Evolutionary conservation across 768 basidiomycete species (phyloP), one percentile per base, ranked within the genome.

Genomic region (Russula brevipes): DNA sequence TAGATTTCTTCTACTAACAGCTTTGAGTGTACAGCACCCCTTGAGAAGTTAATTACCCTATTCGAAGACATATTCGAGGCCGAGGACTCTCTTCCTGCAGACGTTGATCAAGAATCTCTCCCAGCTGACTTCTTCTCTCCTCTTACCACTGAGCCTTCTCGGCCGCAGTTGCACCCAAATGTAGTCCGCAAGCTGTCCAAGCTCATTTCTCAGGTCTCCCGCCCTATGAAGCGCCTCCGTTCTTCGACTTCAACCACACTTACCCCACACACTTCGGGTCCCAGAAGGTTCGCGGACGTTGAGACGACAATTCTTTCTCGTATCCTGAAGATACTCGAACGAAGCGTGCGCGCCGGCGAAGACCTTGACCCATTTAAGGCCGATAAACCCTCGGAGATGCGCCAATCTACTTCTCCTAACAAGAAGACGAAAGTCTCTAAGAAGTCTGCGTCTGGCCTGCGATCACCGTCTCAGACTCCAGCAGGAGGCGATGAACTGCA

Each of bases 1-100:
- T 1, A 17, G 8, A n/a, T 5, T 47, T 4, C 50, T 14, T 39
- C 44, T 33, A 61, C 57, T 51, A 31, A 38, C 24, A 49, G 61
- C 24, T 14, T 57, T 33, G 11, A 33, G 7, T 30, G 39, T 36
- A 45, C 62, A 87, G 88, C 74, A 1, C 87, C 89, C 0, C 73
- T 89, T 4, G 88, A 94, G 69, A 95, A 90, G 72, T 78, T 98
- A 10, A 78, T 77, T 0, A 83, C 85, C 2, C 75, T 92, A 17
- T 76, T 96, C 1, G 91, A 94, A 66, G 93, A 96, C 58, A 81
- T 97, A 16, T 89, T 96, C 60, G 87, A 89, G 65, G 85, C 89
- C 0, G 86, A 91, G 68, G 94, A 94, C 70, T 72, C 80, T 0
- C 76, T 92, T 16, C 80, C 86, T 3, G 76, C 83, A 0, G 86